Evolutionary conservation across 1,284 basidiomycete species (phyloP), one percentile per base, ranked within the genome.

Genomic region (Ustilago trichophora): DNA sequence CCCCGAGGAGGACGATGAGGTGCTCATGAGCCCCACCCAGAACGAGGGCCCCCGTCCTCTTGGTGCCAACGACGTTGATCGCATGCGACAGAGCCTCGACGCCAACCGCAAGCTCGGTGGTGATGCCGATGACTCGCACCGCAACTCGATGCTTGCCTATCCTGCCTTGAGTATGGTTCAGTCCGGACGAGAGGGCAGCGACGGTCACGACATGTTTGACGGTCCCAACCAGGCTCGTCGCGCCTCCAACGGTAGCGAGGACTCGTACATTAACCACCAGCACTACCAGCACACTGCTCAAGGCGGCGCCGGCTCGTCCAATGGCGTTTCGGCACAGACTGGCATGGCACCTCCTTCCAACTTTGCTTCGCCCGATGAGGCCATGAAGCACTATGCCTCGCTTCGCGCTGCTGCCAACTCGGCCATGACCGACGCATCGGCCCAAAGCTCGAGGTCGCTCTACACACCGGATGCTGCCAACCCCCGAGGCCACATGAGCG

Each of bases 301-400:
- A 34, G 31, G 21, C 27, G 27, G 8, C 27, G 27, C 27, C 27
- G 27, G 27, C 22, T 32, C 67, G 59, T 38, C 26, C 33, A 6
- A 25, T 6, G 44, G 42, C 15, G 50, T 50, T 8, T 53, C 56
- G 33, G 47, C 50, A 18, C 67, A 68, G 46, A 76, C 73, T 26
- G 75, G 75, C 40, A 77, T 77, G 75, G 65, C 69, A 12, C 69
- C 75, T 8, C 71, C 75, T 34, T 46, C 56, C 35, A 74, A 73
- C 59, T 54, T 63, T 34, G 52, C 68, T 25, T 74, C 72, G 49
- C 75, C 75, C 3, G 75, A 77, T 46, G 75, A 74, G 44, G 75
- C 75, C 13, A 56, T 77, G 59, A 72, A 68, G 52, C 72, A 75
- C 46, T 76, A 78, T 44, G 76, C 75, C 21, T 73, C 76, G 31